Evolutionary conservation across 345 rosid species (phyloP).

Genomic region (Ceriops zippeliana): DNA sequence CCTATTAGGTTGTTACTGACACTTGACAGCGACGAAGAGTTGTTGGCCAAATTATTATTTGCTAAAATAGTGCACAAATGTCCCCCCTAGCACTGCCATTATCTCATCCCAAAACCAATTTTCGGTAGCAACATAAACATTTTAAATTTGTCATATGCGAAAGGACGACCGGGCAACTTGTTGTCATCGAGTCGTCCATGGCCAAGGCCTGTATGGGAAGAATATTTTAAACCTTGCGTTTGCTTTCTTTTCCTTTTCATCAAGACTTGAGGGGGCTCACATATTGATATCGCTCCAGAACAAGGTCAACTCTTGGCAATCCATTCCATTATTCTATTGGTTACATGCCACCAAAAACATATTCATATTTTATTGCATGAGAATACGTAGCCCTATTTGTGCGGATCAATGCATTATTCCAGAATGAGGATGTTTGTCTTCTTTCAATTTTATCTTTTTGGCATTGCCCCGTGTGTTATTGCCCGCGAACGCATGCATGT

Average conservation of each 20-base stretch:
- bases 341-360: conserved; percentile 13
- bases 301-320: conserved; percentile 38
- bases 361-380: conserved; percentile 12
- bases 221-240: conserved; percentile 9
- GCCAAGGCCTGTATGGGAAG: neutral
- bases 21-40: no score
- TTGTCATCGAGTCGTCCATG: conserved; percentile 9
- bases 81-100: no score
- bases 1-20: no score
- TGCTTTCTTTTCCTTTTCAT: conserved; percentile 18
- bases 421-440: conserved; percentile 47
- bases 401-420: conserved; percentile 34
- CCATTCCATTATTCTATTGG: conserved; percentile 14
- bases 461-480: neutral
- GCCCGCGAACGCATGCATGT: neutral
- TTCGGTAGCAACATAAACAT: no score
- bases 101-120: no score
- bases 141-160: no score
- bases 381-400: conserved; percentile 24
- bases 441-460: neutral
- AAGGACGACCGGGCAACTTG: neutral
- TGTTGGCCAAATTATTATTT: no score
- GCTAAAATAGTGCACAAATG: no score
- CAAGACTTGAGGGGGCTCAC: conserved; percentile 19
- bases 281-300: conserved; percentile 13